phyloP scores from a whole-genome alignment of 2,329 filamentous ascomycete genomes.

The Colletotrichum godetiae region DNA sequence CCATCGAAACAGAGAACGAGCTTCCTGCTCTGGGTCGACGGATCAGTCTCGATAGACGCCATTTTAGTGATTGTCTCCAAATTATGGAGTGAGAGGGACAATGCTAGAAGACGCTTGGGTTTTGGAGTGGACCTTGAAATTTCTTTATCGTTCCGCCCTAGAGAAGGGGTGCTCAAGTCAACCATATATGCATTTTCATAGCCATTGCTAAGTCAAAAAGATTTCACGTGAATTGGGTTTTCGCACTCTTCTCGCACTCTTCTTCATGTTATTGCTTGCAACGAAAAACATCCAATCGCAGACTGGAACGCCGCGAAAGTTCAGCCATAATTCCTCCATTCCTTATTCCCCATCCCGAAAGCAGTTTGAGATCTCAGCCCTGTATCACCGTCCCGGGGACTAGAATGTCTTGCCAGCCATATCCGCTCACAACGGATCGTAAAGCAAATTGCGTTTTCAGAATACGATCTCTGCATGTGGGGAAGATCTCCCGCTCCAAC shows the following conservation, averaged over 20 bases:
- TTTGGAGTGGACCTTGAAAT: accelerated
- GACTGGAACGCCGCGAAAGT: neutral
- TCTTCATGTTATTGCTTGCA: neutral
- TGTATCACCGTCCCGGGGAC: neutral
- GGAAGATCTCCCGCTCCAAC: neutral
- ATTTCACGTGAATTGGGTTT: neutral
- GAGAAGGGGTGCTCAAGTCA: neutral
- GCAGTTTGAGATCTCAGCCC: neutral
- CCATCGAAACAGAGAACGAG: slow-evolving; percentile 62
- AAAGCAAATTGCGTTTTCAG: neutral
- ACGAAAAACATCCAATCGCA: neutral
- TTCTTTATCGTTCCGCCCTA: neutral
- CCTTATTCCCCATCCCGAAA: neutral
- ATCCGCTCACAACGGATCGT: neutral
- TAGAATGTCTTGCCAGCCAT: neutral
- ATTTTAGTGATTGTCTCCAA: neutral
- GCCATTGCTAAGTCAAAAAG: neutral
- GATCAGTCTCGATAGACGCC: neutral
- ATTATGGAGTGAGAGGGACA: neutral
- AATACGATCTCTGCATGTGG: neutral
- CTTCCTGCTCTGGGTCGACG: slow-evolving; percentile 43
- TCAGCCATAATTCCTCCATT: neutral
- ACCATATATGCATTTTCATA: neutral
- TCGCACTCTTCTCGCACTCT: neutral
- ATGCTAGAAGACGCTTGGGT: neutral